These are phyloP conservation scores for Cadophora sp. DNA, from an alignment of 2,329 filamentous ascomycete genomes.

Conservation along the genomic window DNA sequence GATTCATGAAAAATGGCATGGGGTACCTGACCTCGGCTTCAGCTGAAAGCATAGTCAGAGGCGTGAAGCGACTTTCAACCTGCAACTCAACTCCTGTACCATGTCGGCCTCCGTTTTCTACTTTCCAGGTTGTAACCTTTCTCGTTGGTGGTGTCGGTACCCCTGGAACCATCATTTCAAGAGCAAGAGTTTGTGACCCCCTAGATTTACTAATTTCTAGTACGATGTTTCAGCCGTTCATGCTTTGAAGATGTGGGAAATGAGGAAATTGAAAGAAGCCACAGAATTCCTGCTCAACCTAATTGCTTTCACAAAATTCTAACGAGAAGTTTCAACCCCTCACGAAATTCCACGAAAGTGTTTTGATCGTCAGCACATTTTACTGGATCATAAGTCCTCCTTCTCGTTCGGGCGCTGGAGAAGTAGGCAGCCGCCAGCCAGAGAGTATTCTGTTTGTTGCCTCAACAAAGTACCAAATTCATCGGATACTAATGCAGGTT, in stretches of 20 bases:
- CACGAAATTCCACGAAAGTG: not conserved
- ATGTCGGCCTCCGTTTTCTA: not conserved
- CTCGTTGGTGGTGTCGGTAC: not conserved
- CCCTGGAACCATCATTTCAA: not conserved
- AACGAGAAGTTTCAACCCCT: not conserved
- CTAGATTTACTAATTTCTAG: not conserved
- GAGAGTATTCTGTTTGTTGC: not conserved
- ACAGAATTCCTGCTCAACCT: not conserved
- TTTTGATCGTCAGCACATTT: not conserved
- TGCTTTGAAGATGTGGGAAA: not conserved
- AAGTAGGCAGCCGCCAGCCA: not conserved
- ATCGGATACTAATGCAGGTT: slow-evolving; percentile 1
- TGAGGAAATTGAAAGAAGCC: not conserved
- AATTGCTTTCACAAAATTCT: not conserved
- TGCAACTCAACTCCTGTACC: not conserved
- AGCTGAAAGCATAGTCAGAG: not conserved
- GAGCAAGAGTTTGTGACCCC: not conserved
- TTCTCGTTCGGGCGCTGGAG: not conserved
- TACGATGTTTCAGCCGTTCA: not conserved
- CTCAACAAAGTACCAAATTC: not conserved
- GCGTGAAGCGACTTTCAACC: not conserved
- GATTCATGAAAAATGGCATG: not conserved
- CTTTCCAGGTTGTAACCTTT: not conserved
- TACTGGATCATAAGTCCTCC: not conserved
- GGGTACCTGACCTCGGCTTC: not conserved